phyloP scores from a whole-genome alignment of 1,139 yeast species.

The Protomyces inouyei region DNA sequence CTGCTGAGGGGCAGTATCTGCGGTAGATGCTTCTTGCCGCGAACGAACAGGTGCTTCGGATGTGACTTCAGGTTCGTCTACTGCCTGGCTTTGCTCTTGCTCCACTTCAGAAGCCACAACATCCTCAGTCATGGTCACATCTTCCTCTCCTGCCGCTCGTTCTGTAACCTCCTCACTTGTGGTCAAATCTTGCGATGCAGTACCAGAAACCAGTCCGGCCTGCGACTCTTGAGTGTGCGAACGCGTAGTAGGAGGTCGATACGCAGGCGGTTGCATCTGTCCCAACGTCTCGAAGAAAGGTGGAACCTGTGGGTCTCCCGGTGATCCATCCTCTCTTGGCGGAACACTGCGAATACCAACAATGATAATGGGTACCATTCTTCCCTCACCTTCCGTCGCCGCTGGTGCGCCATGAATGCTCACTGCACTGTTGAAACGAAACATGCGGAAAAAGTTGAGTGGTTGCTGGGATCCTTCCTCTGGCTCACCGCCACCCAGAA shows the following conservation, averaged over 20 bases:
- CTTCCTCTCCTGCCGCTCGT: background rate
- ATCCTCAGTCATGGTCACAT: background rate
- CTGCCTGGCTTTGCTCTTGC: background rate
- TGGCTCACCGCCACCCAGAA: constrained; percentile 18
- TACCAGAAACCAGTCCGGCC: background rate
- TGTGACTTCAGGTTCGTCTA: background rate
- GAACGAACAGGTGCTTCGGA: background rate
- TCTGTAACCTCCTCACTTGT: too few species aligned
- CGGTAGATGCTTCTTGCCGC: background rate
- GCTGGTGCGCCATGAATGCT: constrained; percentile 36
- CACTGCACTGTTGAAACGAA: constrained; percentile 42
- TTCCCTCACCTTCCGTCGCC: constrained; percentile 23
- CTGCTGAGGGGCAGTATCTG: background rate
- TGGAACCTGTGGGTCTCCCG: background rate
- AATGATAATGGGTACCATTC: constrained; percentile 51
- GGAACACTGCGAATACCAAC: constrained; percentile 52
- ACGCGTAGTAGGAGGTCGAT: background rate
- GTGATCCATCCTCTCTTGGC: constrained; percentile 16
- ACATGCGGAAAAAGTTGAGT: constrained; percentile 52
- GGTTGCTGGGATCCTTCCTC: constrained; percentile 29
- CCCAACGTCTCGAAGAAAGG: background rate
- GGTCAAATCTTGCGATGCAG: background rate
- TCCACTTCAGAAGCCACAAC: background rate
- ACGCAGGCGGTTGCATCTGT: background rate
- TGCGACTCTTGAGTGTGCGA: background rate